Conservation (phyloP, 768 basidiomycete species). For the Lentinula boryana region DNA sequence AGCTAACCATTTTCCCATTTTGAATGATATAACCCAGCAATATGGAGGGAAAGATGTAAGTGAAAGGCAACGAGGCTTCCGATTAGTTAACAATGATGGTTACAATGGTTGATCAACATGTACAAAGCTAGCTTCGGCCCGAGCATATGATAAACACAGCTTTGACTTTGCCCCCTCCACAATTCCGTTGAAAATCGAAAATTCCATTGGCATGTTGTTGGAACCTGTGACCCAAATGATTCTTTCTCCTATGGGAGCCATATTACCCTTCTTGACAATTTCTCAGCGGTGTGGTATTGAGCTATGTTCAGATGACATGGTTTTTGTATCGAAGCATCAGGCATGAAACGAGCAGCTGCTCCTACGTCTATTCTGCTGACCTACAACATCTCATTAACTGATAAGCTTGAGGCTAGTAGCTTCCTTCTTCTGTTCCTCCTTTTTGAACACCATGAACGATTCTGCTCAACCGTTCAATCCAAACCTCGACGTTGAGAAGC, state of each 20-base stretch:
- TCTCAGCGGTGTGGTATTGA: neutral
- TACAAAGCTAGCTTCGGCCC: neutral
- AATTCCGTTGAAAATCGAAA: no score
- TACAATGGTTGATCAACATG: neutral
- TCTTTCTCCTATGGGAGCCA: neutral
- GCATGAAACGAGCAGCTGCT: neutral
- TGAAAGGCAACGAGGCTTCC: neutral
- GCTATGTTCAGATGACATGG: neutral
- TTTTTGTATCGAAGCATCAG: neutral
- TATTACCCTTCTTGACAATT: neutral
- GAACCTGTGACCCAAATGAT: neutral
- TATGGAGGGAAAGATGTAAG: neutral
- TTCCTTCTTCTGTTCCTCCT: neutral
- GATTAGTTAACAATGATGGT: neutral
- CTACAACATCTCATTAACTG: neutral
- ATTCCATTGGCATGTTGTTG: neutral
- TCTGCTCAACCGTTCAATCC: neutral
- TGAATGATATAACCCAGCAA: neutral
- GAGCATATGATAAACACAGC: neutral
- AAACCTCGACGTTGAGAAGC: neutral
- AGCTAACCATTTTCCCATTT: conserved; percentile 70
- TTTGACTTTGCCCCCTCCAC: neutral
- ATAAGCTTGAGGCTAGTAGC: neutral
- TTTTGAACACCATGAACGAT: neutral
- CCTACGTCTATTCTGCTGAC: neutral